Base-by-base conservation (phyloP, 78 protist species). In the Dictyostelium firmibasis region DNA sequence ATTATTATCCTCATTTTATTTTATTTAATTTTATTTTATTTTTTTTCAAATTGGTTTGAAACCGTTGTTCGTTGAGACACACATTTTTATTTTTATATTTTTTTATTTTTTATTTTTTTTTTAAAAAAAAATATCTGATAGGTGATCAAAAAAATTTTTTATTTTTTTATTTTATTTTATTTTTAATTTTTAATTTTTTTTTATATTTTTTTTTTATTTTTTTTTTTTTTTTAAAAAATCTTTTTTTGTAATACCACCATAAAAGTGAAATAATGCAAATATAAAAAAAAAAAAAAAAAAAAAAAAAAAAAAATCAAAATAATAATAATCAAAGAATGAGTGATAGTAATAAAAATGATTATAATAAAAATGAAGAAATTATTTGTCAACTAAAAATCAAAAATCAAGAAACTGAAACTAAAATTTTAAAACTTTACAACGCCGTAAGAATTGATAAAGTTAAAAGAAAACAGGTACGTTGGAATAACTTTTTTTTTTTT, bases 401-500 rank as follows among this genome's bases (percentile, higher is more conserved):
- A 29, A 69, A 29, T 1, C 29, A 27, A 69, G 77, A 69, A 29
- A 27, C 36, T 3, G 77, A 69, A 14, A 13, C 41, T 3, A 69
- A 69, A 69, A 69, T 69, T 69, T 29, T 27, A 69, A 53, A 85
- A 50, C 53, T 85, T 6, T 76, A 76, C 8, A 77, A 85, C 20
- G 43, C 57, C 1, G 83, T 76, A 31, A 85, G 33, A 64, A 31
- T 85, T 31, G 91, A 81, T 33, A 81, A 81, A 57, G 31, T 81
- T 18, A 81, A 81, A 81, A 81, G 86, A 81, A 81, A 53, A 57
- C 86, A 81, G 16, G 85, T 81, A 81, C 1, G 35, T 9, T 62
- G n/a, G 11, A 23, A 14, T 50, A 16, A 50, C 1, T 50, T 16
- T 50, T 50, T n/a, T n/a, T 16, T 2, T 16, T 50, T 50, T 50